Conservation (phyloP, 345 rosid species). For the Aethionema arabicum region DNA sequence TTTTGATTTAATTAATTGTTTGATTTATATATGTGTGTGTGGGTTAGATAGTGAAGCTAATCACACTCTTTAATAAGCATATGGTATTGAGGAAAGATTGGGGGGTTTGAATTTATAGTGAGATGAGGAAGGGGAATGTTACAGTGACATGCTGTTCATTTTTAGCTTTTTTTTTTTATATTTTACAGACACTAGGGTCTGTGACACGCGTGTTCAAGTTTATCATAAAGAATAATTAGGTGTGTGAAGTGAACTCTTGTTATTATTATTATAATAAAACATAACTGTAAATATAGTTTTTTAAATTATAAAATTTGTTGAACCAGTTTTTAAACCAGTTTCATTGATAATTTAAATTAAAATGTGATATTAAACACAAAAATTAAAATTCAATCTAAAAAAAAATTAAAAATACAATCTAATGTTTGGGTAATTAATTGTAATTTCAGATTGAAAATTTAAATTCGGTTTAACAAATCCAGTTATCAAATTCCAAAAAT, state of each 20-base stretch:
- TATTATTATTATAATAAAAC: too few relatives aligned
- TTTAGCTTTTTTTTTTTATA: not conserved
- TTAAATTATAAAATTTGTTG: too few relatives aligned
- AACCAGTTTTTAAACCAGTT: too few relatives aligned
- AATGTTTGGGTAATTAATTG: too few relatives aligned
- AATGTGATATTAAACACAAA: too few relatives aligned
- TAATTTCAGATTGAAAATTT: too few relatives aligned
- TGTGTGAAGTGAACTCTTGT: conserved; percentile 2
- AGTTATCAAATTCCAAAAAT: too few relatives aligned
- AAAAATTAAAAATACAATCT: too few relatives aligned
- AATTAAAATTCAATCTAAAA: too few relatives aligned
- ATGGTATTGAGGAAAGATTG: conserved; percentile 22
- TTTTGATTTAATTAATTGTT: not conserved
- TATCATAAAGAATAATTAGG: conserved; percentile 4
- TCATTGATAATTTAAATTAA: too few relatives aligned
- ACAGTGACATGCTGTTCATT: conserved; percentile 21
- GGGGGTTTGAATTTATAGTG: conserved; percentile 28
- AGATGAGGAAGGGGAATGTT: not conserved
- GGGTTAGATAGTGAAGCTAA: not conserved
- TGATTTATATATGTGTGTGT: not conserved
- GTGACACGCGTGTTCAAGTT: conserved; percentile 28
- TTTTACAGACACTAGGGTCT: conserved; percentile 19
- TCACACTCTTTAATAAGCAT: not conserved
- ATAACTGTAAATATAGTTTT: too few relatives aligned
- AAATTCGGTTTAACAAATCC: too few relatives aligned